phyloP scores from a whole-genome alignment of 2,329 filamentous ascomycete species.

The Geosmithia putterillii region DNA sequence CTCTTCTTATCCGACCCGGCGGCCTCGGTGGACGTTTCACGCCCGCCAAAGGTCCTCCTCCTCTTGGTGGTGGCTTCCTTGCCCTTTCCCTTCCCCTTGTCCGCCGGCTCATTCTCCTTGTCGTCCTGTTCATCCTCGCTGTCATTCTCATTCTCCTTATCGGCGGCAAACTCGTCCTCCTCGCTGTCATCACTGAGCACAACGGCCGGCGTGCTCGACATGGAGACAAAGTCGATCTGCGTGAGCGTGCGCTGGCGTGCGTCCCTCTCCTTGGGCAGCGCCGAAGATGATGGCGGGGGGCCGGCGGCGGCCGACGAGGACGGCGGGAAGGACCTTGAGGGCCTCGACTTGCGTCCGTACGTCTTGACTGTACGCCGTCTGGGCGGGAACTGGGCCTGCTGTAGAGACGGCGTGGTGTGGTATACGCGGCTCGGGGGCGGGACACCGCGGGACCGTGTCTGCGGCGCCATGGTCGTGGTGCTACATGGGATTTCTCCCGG shows the following conservation, averaged over 20 bases:
- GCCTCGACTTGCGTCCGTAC: slow-evolving; percentile 15
- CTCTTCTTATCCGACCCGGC: neutral
- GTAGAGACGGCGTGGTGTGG: slow-evolving; percentile 20
- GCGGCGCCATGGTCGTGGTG: slow-evolving; percentile 17
- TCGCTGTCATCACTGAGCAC: slow-evolving; percentile 15
- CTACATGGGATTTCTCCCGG: no score
- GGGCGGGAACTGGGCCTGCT: slow-evolving; percentile 25
- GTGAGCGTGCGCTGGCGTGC: slow-evolving; percentile 29
- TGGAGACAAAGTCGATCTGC: slow-evolving; percentile 26
- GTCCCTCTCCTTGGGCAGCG: slow-evolving; percentile 4
- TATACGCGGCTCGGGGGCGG: slow-evolving; percentile 24
- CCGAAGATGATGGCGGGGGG: neutral
- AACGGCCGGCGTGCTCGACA: slow-evolving; percentile 16
- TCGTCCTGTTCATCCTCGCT: slow-evolving; percentile 6
- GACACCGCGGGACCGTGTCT: slow-evolving; percentile 23
- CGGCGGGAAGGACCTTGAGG: neutral
- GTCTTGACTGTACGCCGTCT: slow-evolving; percentile 19
- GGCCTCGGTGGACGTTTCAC: neutral
- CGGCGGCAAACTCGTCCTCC: slow-evolving; percentile 7
- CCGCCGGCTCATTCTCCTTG: slow-evolving; percentile 12
- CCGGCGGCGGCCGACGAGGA: neutral
- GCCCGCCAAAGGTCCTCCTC: slow-evolving; percentile 7
- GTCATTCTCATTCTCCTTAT: slow-evolving; percentile 7
- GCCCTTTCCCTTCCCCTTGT: slow-evolving; percentile 1
- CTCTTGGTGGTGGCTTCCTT: slow-evolving; percentile 11